Evolutionary conservation across 1,284 basidiomycete species (phyloP).

Genomic region (Cutaneotrichosporon sp.): DNA sequence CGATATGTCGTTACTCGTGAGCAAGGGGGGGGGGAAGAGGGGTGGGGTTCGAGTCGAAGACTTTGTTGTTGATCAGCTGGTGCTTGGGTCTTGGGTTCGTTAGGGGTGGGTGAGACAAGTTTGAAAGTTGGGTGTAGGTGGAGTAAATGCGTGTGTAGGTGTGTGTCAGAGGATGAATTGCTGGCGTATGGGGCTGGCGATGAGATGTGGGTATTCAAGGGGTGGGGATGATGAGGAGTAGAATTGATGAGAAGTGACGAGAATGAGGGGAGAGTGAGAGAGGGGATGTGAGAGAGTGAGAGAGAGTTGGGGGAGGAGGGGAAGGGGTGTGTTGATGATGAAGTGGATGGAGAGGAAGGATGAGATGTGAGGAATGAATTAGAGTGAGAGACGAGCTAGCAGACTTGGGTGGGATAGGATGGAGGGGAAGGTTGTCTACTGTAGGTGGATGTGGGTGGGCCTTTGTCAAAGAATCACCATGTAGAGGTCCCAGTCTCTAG

Average conservation of each 20-base stretch:
- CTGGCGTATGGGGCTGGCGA: background rate
- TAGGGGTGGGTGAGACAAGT: background rate
- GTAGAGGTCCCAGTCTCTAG: too few relatives aligned
- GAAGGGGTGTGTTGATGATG: background rate
- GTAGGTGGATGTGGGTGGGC: too few relatives aligned
- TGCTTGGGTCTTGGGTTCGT: background rate
- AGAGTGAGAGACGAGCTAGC: background rate
- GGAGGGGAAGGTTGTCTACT: too few relatives aligned
- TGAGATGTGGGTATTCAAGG: background rate
- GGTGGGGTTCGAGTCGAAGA: background rate
- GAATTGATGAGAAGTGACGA: background rate
- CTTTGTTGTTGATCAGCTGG: background rate
- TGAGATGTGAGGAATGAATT: background rate
- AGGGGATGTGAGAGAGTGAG: constrained; percentile 5
- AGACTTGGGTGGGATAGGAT: too few relatives aligned
- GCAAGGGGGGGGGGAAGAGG: too few relatives aligned
- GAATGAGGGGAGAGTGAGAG: constrained; percentile 15
- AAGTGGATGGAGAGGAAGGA: background rate
- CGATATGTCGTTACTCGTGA: background rate
- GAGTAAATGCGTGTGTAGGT: constrained; percentile 7
- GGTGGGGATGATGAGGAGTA: background rate
- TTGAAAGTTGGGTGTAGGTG: background rate
- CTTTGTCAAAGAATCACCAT: too few relatives aligned
- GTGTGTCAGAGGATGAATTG: background rate
- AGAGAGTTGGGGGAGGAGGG: constrained; percentile 1